Conservation (phyloP, 192 early-diverging fungal genomes). For the Coemansia erecta region DNA sequence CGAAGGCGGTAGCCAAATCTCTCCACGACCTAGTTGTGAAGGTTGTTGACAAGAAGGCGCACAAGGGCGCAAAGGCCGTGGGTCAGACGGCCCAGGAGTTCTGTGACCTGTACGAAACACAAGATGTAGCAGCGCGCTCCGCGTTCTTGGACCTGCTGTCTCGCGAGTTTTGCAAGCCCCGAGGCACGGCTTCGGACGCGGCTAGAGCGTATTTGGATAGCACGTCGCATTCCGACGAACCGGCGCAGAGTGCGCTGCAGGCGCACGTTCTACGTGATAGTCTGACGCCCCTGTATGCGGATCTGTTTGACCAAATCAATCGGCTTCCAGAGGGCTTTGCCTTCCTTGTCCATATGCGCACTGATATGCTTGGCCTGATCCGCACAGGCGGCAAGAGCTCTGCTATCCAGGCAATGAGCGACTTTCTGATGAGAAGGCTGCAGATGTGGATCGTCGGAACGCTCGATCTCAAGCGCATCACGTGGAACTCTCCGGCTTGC, state of each 20-base stretch:
- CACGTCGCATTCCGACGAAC: slow-evolving; percentile 9
- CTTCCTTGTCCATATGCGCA: slow-evolving; percentile 76
- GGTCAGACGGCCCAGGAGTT: slow-evolving; percentile 53
- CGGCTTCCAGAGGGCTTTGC: slow-evolving; percentile 75
- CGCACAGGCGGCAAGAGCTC: slow-evolving; percentile 42
- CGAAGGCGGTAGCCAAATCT: background rate
- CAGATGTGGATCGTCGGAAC: slow-evolving; percentile 76
- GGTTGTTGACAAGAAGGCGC: slow-evolving; percentile 50
- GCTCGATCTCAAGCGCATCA: slow-evolving; percentile 76
- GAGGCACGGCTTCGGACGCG: slow-evolving; percentile 44
- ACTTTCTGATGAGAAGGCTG: slow-evolving; percentile 64
- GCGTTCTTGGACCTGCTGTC: slow-evolving; percentile 26
- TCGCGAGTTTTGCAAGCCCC: slow-evolving; percentile 48
- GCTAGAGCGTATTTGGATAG: slow-evolving; percentile 18
- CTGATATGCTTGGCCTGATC: slow-evolving; percentile 60
- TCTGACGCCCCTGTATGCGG: slow-evolving; percentile 66
- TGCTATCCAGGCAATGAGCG: slow-evolving; percentile 59
- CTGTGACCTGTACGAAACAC: slow-evolving; percentile 57
- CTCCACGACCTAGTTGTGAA: slow-evolving; percentile 27
- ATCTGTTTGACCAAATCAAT: slow-evolving; percentile 76
- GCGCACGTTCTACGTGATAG: slow-evolving; percentile 64
- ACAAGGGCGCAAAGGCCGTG: slow-evolving; percentile 56
- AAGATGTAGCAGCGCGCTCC: slow-evolving; percentile 35
- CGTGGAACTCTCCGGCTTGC: slow-evolving; percentile 77
- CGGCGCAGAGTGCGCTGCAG: slow-evolving; percentile 17